These are phyloP conservation scores for Flammula alnicola DNA, from an alignment of 1,284 basidiomycete genomes.

Conservation along the genomic window DNA sequence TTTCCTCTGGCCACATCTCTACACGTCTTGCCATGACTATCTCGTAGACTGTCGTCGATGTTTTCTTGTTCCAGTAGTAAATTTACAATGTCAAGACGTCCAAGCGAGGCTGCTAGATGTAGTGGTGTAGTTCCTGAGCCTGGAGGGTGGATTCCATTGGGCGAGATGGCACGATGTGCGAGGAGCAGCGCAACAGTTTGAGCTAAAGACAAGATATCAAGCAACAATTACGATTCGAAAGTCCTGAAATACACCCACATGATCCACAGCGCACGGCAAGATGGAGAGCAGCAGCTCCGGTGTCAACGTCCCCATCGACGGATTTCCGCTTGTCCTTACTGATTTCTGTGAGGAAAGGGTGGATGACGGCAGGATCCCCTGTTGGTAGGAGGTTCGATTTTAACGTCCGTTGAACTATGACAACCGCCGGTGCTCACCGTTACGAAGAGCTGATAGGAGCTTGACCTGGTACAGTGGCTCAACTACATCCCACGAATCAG, in stretches of 20 bases:
- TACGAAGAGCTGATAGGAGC: slow-evolving; percentile 79
- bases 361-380: slow-evolving; percentile 81
- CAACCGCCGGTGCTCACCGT: slow-evolving; percentile 38
- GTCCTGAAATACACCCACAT: slow-evolving; percentile 50
- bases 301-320: slow-evolving; percentile 51
- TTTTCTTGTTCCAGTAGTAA: slow-evolving; percentile 77
- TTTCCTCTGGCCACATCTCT: slow-evolving; percentile 79
- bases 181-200: slow-evolving; percentile 74
- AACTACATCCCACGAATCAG: slow-evolving; percentile 14
- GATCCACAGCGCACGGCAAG: slow-evolving; percentile 87
- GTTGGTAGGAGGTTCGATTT: slow-evolving; percentile 15
- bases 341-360: slow-evolving; percentile 83
- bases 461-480: slow-evolving; percentile 81
- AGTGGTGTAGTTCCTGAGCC: slow-evolving; percentile 82
- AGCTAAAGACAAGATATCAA: slow-evolving; percentile 37
- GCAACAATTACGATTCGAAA: not conserved
- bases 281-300: slow-evolving; percentile 79
- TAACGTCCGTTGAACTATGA: not conserved
- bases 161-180: slow-evolving; percentile 76
- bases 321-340: slow-evolving; percentile 61
- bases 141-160: slow-evolving; percentile 72
- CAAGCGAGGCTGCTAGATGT: slow-evolving; percentile 86
- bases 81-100: slow-evolving; percentile 78
- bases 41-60: slow-evolving; percentile 82
- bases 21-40: slow-evolving; percentile 73